These are phyloP conservation scores for Tricholoma furcatifolium DNA, from an alignment of 768 basidiomycete species.

Conservation along the genomic window DNA sequence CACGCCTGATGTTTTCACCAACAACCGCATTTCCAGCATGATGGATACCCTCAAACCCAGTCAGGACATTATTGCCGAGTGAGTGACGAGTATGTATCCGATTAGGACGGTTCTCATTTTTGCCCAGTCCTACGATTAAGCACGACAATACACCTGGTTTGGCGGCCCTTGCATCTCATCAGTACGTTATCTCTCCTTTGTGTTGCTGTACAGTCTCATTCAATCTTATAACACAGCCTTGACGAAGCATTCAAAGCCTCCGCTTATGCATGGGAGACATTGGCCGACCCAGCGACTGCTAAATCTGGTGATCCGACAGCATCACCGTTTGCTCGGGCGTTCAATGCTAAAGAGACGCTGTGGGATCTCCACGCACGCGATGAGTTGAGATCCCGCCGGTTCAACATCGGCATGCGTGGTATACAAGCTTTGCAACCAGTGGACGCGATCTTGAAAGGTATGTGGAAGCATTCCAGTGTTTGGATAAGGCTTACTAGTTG, in stretches of 20 bases:
- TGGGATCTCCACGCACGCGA: slow-evolving; percentile 26
- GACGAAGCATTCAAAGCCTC: slow-evolving; percentile 31
- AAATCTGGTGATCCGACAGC: slow-evolving; percentile 23
- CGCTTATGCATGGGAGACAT: slow-evolving; percentile 29
- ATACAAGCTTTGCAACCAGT: slow-evolving; percentile 21
- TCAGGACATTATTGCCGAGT: not conserved
- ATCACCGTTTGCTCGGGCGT: slow-evolving; percentile 25
- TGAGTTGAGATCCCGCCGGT: slow-evolving; percentile 20
- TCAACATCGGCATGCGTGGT: slow-evolving; percentile 31
- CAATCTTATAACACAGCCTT: slow-evolving; percentile 14
- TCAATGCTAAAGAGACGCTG: slow-evolving; percentile 18
- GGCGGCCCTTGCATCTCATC: slow-evolving; percentile 23
- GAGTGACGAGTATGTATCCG: not conserved
- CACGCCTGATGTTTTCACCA: slow-evolving; percentile 29
- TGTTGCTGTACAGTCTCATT: too few species aligned
- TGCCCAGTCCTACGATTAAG: slow-evolving; percentile 6
- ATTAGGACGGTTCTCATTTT: not conserved
- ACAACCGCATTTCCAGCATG: slow-evolving; percentile 31
- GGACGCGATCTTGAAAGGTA: slow-evolving; percentile 19
- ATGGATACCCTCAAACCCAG: slow-evolving; percentile 32
- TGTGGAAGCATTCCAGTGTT: not conserved
- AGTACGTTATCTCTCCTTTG: slow-evolving; percentile 13
- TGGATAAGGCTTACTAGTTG: not conserved
- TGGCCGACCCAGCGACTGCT: slow-evolving; percentile 26
- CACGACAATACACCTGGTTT: slow-evolving; percentile 20